Conservation (phyloP, 1,284 basidiomycete species). For the Farysia itapuensis region DNA sequence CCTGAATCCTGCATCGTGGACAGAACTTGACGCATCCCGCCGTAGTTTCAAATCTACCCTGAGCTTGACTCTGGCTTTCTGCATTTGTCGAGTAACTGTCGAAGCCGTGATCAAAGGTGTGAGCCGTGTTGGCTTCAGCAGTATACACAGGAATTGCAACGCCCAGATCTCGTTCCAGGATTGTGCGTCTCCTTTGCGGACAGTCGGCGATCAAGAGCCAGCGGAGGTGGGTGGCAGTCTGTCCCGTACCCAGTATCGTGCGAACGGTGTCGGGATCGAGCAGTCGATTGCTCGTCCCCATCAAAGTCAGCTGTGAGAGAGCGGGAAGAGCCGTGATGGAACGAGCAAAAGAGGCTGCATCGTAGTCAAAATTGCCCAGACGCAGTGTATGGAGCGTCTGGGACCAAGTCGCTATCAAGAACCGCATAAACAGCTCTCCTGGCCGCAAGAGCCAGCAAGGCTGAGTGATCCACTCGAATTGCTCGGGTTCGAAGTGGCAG, state of each 20-base stretch:
- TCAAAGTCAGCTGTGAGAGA: slow-evolving; percentile 1
- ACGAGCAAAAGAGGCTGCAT: not conserved
- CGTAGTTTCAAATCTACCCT: not conserved
- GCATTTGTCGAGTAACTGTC: too few relatives aligned
- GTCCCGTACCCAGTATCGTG: slow-evolving; percentile 1
- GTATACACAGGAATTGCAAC: not conserved
- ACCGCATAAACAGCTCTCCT: slow-evolving; percentile 8
- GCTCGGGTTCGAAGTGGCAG: not conserved
- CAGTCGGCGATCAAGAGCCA: slow-evolving; percentile 3
- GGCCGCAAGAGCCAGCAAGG: slow-evolving; percentile 3
- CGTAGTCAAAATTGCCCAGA: slow-evolving; percentile 7
- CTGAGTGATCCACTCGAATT: slow-evolving; percentile 3
- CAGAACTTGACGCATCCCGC: slow-evolving; percentile 4
- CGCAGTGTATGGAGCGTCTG: slow-evolving; percentile 1
- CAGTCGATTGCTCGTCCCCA: slow-evolving; percentile 3
- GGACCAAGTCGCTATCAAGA: slow-evolving; percentile 50
- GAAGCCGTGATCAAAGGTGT: too few relatives aligned
- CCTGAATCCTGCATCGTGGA: not conserved
- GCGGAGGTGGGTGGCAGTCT: not conserved
- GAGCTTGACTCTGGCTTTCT: too few relatives aligned
- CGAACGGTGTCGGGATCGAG: slow-evolving; percentile 1
- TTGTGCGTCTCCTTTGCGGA: slow-evolving; percentile 60
- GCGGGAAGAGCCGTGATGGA: not conserved
- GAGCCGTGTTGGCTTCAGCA: too few relatives aligned
- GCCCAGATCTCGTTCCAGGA: slow-evolving; percentile 4